phyloP scores from a whole-genome alignment of 108 stramenopile genomes.

The Skeletonema menzelii region DNA sequence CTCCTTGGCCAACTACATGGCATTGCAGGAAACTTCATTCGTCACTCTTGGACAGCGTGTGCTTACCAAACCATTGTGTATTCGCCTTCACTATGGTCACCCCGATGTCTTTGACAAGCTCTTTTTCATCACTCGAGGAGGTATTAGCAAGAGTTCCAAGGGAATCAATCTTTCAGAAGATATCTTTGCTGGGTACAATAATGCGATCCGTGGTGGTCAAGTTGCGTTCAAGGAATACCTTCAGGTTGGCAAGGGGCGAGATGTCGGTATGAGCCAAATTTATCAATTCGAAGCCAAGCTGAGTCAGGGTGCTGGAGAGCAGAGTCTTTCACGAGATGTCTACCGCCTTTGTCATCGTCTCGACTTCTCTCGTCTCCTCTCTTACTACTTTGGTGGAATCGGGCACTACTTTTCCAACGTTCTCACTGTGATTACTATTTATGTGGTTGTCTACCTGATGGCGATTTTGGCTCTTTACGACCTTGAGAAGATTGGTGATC shows the following conservation, averaged over 20 bases:
- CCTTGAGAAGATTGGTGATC: conserved; percentile 92
- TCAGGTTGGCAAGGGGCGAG: conserved; percentile 98
- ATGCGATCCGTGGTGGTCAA: conserved; percentile 90
- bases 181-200: conserved; percentile 98
- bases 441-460: conserved; percentile 93
- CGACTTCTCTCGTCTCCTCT: conserved; percentile 96
- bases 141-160: conserved; percentile 95
- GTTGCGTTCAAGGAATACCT: conserved; percentile 97
- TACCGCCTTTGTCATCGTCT: conserved; percentile 93
- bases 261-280: conserved; percentile 99
- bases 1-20: conserved; percentile 99
- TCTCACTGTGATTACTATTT: conserved; percentile 92
- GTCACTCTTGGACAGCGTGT: conserved; percentile 98
- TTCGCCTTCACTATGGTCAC: conserved; percentile 97
- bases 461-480: conserved; percentile 89
- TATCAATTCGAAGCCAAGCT: conserved; percentile 99
- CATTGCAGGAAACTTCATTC: conserved; percentile 96
- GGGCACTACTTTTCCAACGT: conserved; percentile 97
- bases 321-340: conserved; percentile 96
- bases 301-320: conserved; percentile 98
- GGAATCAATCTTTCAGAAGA: conserved; percentile 99
- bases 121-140: conserved; percentile 96
- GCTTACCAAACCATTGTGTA: conserved; percentile 90
- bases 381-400: conserved; percentile 98
- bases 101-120: conserved; percentile 99